These are phyloP conservation scores for Debaryomycetaceae sp. DNA, from an alignment of 1,139 yeast genomes.

Conservation along the genomic window DNA sequence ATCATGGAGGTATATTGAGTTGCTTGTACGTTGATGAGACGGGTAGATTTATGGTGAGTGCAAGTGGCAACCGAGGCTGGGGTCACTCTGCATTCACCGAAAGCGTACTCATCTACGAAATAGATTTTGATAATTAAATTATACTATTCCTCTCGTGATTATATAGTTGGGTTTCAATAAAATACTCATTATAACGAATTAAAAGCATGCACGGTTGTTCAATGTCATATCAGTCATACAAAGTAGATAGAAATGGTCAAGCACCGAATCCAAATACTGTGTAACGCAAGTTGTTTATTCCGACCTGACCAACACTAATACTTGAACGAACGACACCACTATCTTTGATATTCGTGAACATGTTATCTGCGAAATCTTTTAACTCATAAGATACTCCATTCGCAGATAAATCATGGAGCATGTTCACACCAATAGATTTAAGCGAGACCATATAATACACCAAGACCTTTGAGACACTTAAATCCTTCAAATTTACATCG, in stretches of 20 bases:
- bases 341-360: constrained; percentile 12
- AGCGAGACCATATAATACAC: constrained; percentile 5
- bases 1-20: constrained; percentile 55
- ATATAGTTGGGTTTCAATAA: not conserved
- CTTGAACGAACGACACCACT: constrained; percentile 18
- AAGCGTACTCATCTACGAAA: constrained; percentile 75
- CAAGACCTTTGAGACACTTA: constrained; percentile 2
- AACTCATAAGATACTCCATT: constrained; percentile 4
- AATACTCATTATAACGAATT: not conserved
- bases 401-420: constrained; percentile 8
- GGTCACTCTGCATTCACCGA: constrained; percentile 77
- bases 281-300: constrained; percentile 30
- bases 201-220: not conserved
- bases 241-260: not conserved
- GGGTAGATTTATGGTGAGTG: constrained; percentile 81
- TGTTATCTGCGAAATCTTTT: constrained; percentile 12
- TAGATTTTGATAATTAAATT: constrained; percentile 33
- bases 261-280: constrained; percentile 17
- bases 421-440: constrained; percentile 5
- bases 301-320: constrained; percentile 24
- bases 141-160: not conserved
- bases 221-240: not conserved
- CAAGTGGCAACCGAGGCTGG: constrained; percentile 97
- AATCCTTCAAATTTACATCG: constrained; percentile 9
- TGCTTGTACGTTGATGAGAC: constrained; percentile 77